Evolutionary conservation across 2,329 filamentous ascomycete species (phyloP), one percentile per base, ranked within the genome.

Genomic region (Balansia obtecta): DNA sequence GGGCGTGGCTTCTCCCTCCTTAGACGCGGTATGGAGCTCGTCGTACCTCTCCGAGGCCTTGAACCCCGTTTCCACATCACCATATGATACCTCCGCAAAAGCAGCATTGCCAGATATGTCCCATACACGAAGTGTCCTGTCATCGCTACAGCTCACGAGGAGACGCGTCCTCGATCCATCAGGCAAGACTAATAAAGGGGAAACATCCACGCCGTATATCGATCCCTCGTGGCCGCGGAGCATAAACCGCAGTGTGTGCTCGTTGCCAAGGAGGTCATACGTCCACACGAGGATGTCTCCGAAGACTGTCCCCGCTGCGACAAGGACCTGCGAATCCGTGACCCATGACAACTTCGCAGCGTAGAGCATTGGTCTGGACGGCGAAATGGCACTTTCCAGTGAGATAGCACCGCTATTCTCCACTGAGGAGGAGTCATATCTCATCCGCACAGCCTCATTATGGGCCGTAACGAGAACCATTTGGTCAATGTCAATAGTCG

Each of bases 211-310:
- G 1, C 88, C 90, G 57, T 96, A 98, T 30, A 98, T 85, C 1
- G 91, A 96, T 0, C 93, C 93, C 60, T 96, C 89, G 60, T 98
- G 93, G 0, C 81, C 82, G 0, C 72, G 71, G 46, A 85, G 73
- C 22, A 79, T 71, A 51, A 70, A 74, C 4, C 80, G 65, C 18
- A 79, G 65, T 56, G 16, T 51, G 52, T 33, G 53, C 48, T 15
- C 43, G 12, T 46, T 40, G 5, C 11, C 20, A 27, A 47, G 34
- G n/a, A 75, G 57, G 45, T 70, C 68, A 57, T 80, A 89, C 56
- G 83, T 86, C 93, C 93, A 97, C 15, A 95, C 78, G 38, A 96
- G 74, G 34, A 98, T 86, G 65, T 97, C 90, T 3, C 93, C 93
- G 66, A 97, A 97, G 1, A 91, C 89, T 0, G 93, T 97, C 1